phyloP scores from a whole-genome alignment of 768 basidiomycete species.

The Naganishia vishniacii region DNA sequence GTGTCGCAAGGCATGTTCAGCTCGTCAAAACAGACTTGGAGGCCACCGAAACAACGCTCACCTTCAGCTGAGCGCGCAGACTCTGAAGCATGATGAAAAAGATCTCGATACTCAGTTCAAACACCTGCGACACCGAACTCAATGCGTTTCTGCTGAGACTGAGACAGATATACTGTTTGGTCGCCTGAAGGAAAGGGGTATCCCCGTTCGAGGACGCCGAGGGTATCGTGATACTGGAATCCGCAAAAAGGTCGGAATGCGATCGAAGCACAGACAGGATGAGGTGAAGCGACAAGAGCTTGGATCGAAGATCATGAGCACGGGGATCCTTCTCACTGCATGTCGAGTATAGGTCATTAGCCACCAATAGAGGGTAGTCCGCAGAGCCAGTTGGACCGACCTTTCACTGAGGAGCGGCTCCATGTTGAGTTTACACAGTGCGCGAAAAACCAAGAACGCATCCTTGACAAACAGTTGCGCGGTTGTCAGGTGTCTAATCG shows the following conservation, averaged over 20 bases:
- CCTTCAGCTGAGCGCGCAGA: constrained; percentile 93
- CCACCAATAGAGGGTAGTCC: background rate
- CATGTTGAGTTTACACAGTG: constrained; percentile 96
- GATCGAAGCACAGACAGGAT: constrained; percentile 86
- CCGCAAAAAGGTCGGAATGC: constrained; percentile 82
- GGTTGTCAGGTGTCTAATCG: constrained; percentile 57
- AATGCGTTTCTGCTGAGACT: constrained; percentile 91
- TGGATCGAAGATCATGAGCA: constrained; percentile 95
- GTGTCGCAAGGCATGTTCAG: background rate
- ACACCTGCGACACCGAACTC: constrained; percentile 89
- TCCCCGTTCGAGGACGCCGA: constrained; percentile 83
- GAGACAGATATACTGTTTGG: constrained; percentile 92
- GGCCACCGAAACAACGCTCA: too few species aligned
- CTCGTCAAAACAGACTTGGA: too few species aligned
- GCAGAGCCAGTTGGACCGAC: constrained; percentile 51
- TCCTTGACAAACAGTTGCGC: constrained; percentile 93
- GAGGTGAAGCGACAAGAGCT: constrained; percentile 86
- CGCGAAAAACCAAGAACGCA: constrained; percentile 94
- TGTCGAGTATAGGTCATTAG: constrained; percentile 24
- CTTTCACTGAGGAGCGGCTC: constrained; percentile 90
- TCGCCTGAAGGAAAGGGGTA: constrained; percentile 82
- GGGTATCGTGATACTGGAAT: constrained; percentile 81
- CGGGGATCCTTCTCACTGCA: constrained; percentile 86
- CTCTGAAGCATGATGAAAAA: constrained; percentile 94
- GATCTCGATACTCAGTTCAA: constrained; percentile 95